A percentile compares a stretch with the other conserved stretches of the same genome.
These are phyloP conservation scores for Xylaria sp. DNA, from an alignment of 2,329 filamentous ascomycete genomes.

Conservation along the genomic window DNA sequence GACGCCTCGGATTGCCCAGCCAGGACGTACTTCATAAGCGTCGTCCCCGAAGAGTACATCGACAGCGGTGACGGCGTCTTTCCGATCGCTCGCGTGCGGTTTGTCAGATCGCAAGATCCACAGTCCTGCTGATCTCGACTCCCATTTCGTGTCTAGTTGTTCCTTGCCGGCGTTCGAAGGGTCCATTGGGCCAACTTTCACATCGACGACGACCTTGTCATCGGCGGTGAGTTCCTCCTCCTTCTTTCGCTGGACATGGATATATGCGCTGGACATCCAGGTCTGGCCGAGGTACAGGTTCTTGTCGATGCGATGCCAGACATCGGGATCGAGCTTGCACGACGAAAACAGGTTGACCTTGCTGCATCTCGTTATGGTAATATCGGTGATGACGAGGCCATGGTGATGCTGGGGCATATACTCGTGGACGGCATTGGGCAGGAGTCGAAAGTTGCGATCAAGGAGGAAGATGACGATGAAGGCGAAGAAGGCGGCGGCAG, in stretches of 20 bases:
- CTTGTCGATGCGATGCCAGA: conserved; percentile 89
- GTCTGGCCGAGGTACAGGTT: conserved; percentile 82
- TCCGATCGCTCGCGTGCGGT: conserved; percentile 78
- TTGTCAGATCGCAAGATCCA: conserved; percentile 84
- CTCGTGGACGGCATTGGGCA: conserved; percentile 86
- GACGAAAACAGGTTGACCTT: conserved; percentile 78
- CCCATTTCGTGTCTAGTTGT: conserved; percentile 75
- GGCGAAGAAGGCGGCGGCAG: conserved; percentile 71
- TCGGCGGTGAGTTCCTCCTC: conserved; percentile 81
- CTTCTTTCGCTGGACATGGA: conserved; percentile 84
- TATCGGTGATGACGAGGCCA: conserved; percentile 85
- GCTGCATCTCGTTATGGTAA: conserved; percentile 81
- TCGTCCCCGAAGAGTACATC: conserved; percentile 92
- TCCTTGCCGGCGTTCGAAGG: conserved; percentile 69
- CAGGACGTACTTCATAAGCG: conserved; percentile 86
- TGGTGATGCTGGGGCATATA: conserved; percentile 88
- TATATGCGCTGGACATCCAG: conserved; percentile 80
- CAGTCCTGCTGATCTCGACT: conserved; percentile 78
- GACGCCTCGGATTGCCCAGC: conserved; percentile 83
- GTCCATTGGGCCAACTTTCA: conserved; percentile 78
- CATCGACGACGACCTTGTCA: conserved; percentile 83
- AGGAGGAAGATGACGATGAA: conserved; percentile 81
- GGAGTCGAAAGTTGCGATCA: conserved; percentile 87
- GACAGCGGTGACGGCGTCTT: conserved; percentile 79
- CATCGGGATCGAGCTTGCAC: conserved; percentile 76